phyloP scores from a whole-genome alignment of 2,329 filamentous ascomycete genomes.

The Exutisphaerella laricina region DNA sequence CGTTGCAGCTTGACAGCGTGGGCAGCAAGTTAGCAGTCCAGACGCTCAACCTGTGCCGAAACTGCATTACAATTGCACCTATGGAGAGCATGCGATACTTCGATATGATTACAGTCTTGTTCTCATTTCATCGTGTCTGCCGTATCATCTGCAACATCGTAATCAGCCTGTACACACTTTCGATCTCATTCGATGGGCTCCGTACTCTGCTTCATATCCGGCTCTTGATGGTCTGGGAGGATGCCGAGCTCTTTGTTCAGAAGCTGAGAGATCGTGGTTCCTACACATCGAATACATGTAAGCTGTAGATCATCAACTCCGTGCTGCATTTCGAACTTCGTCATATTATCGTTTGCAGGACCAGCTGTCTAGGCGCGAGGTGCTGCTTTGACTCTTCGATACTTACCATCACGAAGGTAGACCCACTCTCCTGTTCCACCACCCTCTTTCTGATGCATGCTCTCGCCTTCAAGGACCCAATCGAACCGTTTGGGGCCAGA shows the following conservation, averaged over 20 bases:
- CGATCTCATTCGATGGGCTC: slow-evolving; percentile 24
- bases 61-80: no score
- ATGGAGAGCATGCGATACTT: no score
- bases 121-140: slow-evolving; percentile 3
- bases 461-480: slow-evolving; percentile 70
- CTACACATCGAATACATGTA: no score
- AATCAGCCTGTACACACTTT: slow-evolving; percentile 2
- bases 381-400: no score
- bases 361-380: no score
- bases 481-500: slow-evolving; percentile 93
- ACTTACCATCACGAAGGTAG: slow-evolving; percentile 80
- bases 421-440: slow-evolving; percentile 73
- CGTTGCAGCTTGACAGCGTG: no score
- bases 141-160: slow-evolving; percentile 1
- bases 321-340: no score
- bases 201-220: slow-evolving; percentile 24
- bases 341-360: no score
- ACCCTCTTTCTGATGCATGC: slow-evolving; percentile 73
- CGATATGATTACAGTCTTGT: no score
- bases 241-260: slow-evolving; percentile 72
- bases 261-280: slow-evolving; percentile 65
- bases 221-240: slow-evolving; percentile 42
- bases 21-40: no score
- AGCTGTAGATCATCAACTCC: no score
- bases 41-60: no score